Base-by-base conservation (phyloP, 345 rosid species). In the Aquilaria sinensis region DNA sequence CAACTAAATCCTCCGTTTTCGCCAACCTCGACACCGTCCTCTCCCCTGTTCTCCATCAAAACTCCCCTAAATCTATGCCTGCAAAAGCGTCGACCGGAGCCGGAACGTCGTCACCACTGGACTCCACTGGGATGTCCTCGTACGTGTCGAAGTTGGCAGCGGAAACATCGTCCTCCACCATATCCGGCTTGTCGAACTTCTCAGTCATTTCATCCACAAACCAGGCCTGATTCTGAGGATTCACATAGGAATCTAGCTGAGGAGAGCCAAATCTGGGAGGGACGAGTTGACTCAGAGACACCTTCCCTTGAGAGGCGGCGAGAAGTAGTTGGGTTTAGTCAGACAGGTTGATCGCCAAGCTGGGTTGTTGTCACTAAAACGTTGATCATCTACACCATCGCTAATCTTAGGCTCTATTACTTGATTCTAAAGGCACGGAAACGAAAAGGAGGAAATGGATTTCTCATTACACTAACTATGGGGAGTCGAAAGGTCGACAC, bases 71-170 rank as follows among this genome's bases (percentile, higher is more conserved):
- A 51, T 76, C 76, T 53, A 81, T 69, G 56, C 74, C 80, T 31
- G 11, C 68, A 46, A 80, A 78, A 1, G 63, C 52, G 13, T 12
- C n/a, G 45, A 60, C 81, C 14, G 84, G 74, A 2, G 62, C 33
- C 2, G 84, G 75, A 5, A 80, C 37, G 32, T 78, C 63, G 10
- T 53, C 29, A 1, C 80, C 90, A 8, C 61, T 78, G 6, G 60
- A 64, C 61, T 75, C 79, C 48, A 80, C 85, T 0, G 79, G 72
- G 0, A 74, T 61, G 45, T 76, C 81, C 13, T 80, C 81, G 43
- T 82, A 79, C 14, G 80, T 77, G 2, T 77, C 78, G 48, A 82
- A 71, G 75, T 82, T 79, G 50, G 75, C 71, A 9, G 11, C 72
- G 9, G 14, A 2, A 34, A 10, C 68, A 12, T 31, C 69, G 3